Percentiles rank a stretch among this genome's conserved stretches.
Evolutionary conservation across 768 basidiomycete genomes (phyloP).

Genomic region (Rubroboletus pulcherrimus): DNA sequence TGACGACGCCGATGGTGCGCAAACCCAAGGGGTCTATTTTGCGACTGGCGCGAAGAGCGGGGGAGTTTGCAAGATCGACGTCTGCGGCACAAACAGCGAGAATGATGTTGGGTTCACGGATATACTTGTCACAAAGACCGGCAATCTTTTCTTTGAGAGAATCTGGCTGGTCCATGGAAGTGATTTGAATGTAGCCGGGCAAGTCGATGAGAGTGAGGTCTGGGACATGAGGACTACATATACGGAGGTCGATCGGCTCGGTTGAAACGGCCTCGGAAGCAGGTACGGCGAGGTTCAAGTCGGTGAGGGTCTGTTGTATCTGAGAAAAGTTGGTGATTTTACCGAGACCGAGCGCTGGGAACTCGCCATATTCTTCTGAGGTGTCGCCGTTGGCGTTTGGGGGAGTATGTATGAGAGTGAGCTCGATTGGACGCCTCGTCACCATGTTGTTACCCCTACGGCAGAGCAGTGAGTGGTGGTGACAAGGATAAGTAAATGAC

Average conservation of each 20-base stretch:
- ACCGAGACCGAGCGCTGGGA: slow-evolving; percentile 84
- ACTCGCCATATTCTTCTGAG: slow-evolving; percentile 85
- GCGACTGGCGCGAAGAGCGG: slow-evolving; percentile 88
- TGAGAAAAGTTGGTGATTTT: slow-evolving; percentile 88
- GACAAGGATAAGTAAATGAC: slow-evolving; percentile 29
- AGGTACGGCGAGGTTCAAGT: slow-evolving; percentile 92
- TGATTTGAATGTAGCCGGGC: slow-evolving; percentile 94
- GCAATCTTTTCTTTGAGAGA: slow-evolving; percentile 90
- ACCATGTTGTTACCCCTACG: slow-evolving; percentile 98
- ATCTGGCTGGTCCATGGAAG: slow-evolving; percentile 94
- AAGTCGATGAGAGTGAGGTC: slow-evolving; percentile 97
- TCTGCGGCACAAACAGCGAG: slow-evolving; percentile 99
- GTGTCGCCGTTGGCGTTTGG: slow-evolving; percentile 44
- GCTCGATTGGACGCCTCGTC: slow-evolving; percentile 94
- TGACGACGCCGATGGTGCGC: slow-evolving; percentile 95
- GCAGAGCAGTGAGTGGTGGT: neutral
- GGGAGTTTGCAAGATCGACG: slow-evolving; percentile 97
- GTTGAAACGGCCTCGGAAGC: slow-evolving; percentile 87
- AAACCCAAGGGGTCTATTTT: slow-evolving; percentile 93
- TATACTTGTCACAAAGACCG: slow-evolving; percentile 89
- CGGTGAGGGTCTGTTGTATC: slow-evolving; percentile 89
- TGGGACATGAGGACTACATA: slow-evolving; percentile 93
- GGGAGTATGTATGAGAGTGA: slow-evolving; percentile 93
- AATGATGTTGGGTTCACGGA: slow-evolving; percentile 99
- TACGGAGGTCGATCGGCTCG: slow-evolving; percentile 94